phyloP scores from a whole-genome alignment of 2,329 filamentous ascomycete species.

The Kalaharituber pfeilii region DNA sequence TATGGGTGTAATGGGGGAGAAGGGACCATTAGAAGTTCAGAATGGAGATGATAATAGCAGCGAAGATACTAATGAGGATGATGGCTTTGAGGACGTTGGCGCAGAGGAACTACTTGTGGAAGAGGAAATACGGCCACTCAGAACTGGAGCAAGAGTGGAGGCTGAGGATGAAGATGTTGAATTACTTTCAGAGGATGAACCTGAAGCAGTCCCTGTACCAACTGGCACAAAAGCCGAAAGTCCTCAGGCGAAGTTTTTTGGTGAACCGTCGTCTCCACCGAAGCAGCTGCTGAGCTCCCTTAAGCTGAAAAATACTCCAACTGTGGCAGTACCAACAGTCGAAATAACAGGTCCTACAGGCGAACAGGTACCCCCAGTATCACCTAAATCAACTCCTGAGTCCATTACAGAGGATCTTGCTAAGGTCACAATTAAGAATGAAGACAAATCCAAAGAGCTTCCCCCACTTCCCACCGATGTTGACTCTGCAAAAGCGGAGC shows the following conservation, averaged over 20 bases:
- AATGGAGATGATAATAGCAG: conserved; percentile 15
- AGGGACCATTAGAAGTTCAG: conserved; percentile 17
- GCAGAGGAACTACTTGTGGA: conserved; percentile 53
- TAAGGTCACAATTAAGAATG: conserved; percentile 7
- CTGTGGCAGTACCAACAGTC: background rate
- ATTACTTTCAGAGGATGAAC: background rate
- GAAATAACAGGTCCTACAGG: background rate
- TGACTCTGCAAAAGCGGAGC: background rate
- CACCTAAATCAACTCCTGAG: background rate
- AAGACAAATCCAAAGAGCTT: background rate
- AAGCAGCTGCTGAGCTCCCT: background rate
- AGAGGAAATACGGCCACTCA: conserved; percentile 37
- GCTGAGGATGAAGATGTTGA: background rate
- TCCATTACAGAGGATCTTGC: background rate
- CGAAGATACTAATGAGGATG: conserved; percentile 50
- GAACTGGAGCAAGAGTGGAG: conserved; percentile 36
- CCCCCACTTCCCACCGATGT: background rate
- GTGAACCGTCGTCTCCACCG: conserved; percentile 52
- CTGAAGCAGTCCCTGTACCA: background rate
- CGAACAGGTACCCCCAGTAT: conserved; percentile 5
- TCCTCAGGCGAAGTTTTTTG: conserved; percentile 58
- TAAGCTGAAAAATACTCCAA: too few species aligned
- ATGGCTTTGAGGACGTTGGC: conserved; percentile 72
- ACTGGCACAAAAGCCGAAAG: conserved; percentile 29
- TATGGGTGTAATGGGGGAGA: conserved; percentile 18